phyloP scores from a whole-genome alignment of 768 basidiomycete species.

The Suillus bovinus region DNA sequence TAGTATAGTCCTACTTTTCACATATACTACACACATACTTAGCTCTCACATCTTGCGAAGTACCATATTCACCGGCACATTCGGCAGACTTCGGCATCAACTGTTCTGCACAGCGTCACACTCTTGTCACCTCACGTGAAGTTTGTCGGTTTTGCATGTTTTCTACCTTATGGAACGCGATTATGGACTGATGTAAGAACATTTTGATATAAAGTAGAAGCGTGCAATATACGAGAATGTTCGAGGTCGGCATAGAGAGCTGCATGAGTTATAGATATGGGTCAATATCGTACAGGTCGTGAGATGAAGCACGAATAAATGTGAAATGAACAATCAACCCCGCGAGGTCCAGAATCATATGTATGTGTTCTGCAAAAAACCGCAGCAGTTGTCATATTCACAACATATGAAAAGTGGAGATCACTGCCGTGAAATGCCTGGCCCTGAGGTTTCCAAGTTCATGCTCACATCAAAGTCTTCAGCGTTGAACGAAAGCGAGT shows the following conservation, averaged over 20 bases:
- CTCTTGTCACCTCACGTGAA: too few species aligned
- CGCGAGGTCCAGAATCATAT: not conserved
- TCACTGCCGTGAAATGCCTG: not conserved
- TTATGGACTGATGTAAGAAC: too few species aligned
- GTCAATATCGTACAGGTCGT: not conserved
- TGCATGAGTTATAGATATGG: not conserved
- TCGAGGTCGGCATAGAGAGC: not conserved
- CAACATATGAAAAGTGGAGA: not conserved
- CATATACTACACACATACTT: too few species aligned
- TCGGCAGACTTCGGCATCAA: too few species aligned
- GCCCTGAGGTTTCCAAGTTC: constrained; percentile 15
- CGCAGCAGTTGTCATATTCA: not conserved
- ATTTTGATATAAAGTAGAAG: not conserved
- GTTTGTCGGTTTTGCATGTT: too few species aligned
- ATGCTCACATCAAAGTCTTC: constrained; percentile 45
- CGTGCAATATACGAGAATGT: not conserved
- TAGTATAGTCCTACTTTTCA: too few species aligned
- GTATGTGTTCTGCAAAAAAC: not conserved
- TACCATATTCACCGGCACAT: too few species aligned
- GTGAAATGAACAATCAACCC: not conserved
- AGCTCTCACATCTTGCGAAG: too few species aligned
- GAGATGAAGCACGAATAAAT: constrained; percentile 1
- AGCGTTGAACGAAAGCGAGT: constrained; percentile 65
- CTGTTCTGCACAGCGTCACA: too few species aligned
- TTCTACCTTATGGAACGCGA: too few species aligned